These are phyloP conservation scores for Botrytis deweyae DNA, from an alignment of 2,329 filamentous ascomycete species.

Conservation along the genomic window DNA sequence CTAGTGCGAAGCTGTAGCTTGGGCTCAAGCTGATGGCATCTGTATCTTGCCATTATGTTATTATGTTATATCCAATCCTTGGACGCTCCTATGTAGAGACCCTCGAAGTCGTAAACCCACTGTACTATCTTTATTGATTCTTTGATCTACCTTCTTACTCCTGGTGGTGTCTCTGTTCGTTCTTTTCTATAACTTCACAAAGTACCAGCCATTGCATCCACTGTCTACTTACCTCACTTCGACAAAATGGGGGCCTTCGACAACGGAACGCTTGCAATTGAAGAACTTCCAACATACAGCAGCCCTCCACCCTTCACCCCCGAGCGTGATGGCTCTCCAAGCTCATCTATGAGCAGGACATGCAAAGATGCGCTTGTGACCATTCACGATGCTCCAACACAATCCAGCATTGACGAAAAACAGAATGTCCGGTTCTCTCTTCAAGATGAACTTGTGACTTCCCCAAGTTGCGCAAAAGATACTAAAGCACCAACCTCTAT, in stretches of 20 bases:
- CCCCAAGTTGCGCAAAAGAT: background rate
- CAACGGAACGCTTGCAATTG: background rate
- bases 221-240: background rate
- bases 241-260: background rate
- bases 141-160: background rate
- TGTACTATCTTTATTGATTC: background rate
- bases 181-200: background rate
- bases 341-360: background rate
- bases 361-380: background rate
- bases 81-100: background rate
- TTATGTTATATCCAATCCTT: constrained; percentile 1
- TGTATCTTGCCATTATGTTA: background rate
- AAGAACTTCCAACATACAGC: constrained; percentile 1
- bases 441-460: constrained; percentile 1
- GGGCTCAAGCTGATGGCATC: background rate
- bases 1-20: background rate
- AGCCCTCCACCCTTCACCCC: background rate
- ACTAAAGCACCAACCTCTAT: background rate
- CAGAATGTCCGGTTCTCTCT: background rate
- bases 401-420: background rate
- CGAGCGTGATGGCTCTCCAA: background rate
- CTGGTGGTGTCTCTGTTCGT: background rate
- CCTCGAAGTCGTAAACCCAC: background rate
- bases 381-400: background rate
- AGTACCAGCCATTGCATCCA: background rate